Evolutionary conservation across 1,284 basidiomycete genomes (phyloP).

Genomic region (Austropuccinia psidii): DNA sequence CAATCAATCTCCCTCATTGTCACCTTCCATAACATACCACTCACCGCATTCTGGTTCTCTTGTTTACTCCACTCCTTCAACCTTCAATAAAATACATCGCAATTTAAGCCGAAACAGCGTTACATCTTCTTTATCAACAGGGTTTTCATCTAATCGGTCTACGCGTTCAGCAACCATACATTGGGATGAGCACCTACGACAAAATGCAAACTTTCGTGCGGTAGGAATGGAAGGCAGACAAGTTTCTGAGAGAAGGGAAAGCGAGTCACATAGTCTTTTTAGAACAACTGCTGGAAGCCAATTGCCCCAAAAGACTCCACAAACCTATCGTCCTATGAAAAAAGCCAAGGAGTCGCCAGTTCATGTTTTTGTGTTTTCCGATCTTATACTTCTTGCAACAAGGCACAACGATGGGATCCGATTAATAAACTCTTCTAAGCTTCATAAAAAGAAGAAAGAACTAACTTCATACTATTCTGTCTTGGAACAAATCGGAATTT

Average conservation of each 20-base stretch:
- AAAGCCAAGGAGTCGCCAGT: slow-evolving; percentile 45
- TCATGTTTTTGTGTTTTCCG: slow-evolving; percentile 62
- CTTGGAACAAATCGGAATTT: slow-evolving; percentile 55
- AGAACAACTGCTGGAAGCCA: not conserved
- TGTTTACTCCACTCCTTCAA: too few relatives aligned
- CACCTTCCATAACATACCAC: too few relatives aligned
- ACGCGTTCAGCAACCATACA: too few relatives aligned
- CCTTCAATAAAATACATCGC: too few relatives aligned
- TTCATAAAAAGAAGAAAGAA: slow-evolving; percentile 41
- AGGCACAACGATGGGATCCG: slow-evolving; percentile 34
- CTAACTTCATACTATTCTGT: slow-evolving; percentile 49
- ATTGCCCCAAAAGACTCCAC: not conserved
- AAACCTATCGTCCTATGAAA: not conserved
- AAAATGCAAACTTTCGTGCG: too few relatives aligned
- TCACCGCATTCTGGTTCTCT: too few relatives aligned
- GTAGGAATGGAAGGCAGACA: too few relatives aligned
- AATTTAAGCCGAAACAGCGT: too few relatives aligned
- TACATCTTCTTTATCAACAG: too few relatives aligned
- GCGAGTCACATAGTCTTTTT: not conserved
- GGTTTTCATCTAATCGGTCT: too few relatives aligned
- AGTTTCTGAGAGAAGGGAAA: slow-evolving; percentile 5
- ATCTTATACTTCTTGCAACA: slow-evolving; percentile 57
- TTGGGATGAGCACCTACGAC: too few relatives aligned
- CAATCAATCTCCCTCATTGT: not conserved
- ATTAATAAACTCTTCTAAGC: slow-evolving; percentile 40